These are phyloP conservation scores for Amanita molliuscula DNA, from an alignment of 768 basidiomycete genomes.

Conservation along the genomic window DNA sequence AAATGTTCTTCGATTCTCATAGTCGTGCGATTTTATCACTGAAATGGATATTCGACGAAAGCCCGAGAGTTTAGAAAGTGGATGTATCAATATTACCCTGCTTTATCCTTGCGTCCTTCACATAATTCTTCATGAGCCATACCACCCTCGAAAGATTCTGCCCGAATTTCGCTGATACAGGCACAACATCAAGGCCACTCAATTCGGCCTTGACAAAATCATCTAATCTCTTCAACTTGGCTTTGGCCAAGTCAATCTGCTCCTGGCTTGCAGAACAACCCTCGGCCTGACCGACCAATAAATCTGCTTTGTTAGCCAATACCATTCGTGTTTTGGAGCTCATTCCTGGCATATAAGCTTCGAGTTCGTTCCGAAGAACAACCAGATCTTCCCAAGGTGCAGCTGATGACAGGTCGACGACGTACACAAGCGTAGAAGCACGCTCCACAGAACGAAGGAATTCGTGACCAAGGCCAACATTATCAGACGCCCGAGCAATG, in stretches of 20 bases:
- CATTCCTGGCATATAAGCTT: conserved; percentile 73
- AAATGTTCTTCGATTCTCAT: neutral
- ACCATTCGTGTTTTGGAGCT: conserved; percentile 70
- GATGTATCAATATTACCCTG: neutral
- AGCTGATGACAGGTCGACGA: conserved; percentile 71
- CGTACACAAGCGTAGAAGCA: conserved; percentile 81
- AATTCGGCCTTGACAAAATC: conserved; percentile 43
- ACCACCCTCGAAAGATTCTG: conserved; percentile 73
- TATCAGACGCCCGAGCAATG: conserved; percentile 73
- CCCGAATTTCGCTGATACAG: conserved; percentile 77
- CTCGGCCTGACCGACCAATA: conserved; percentile 30
- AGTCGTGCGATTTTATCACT: neutral
- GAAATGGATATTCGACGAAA: neutral
- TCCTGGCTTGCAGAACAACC: conserved; percentile 24
- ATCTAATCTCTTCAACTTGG: conserved; percentile 47
- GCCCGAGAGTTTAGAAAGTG: too few relatives aligned
- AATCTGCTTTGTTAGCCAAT: conserved; percentile 92
- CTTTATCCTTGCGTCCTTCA: conserved; percentile 29
- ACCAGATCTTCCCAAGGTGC: conserved; percentile 57
- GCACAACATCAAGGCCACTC: conserved; percentile 56
- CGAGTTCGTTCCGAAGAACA: conserved; percentile 72
- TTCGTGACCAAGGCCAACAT: conserved; percentile 88
- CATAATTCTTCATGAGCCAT: conserved; percentile 54
- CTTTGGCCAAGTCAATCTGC: conserved; percentile 37
- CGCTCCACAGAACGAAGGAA: conserved; percentile 93